These are phyloP conservation scores for Ganoderma resinaceum DNA, from an alignment of 1,284 basidiomycete species.

Conservation along the genomic window DNA sequence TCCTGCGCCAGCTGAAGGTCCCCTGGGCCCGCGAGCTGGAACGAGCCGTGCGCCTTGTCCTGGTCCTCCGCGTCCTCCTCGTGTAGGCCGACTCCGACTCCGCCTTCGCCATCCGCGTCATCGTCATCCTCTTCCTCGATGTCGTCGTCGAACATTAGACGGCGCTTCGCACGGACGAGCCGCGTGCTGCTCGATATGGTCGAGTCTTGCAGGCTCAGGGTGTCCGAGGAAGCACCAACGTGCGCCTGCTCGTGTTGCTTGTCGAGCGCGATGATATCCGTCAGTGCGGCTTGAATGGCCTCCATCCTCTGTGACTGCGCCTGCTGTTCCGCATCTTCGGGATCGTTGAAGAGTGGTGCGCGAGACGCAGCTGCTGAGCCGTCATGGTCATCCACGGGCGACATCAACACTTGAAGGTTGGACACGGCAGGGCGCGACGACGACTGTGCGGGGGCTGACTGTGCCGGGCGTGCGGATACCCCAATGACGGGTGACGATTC, in stretches of 20 bases:
- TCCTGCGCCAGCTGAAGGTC: conserved; percentile 87
- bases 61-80: conserved; percentile 51
- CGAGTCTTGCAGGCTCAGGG: conserved; percentile 26
- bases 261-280: conserved; percentile 91
- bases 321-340: conserved; percentile 63
- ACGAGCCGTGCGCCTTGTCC: conserved; percentile 54
- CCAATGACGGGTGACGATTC: conserved; percentile 47
- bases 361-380: conserved; percentile 55
- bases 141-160: conserved; percentile 41
- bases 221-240: conserved; percentile 27
- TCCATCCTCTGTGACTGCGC: conserved; percentile 77
- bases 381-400: conserved; percentile 56
- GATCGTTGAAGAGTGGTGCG: conserved; percentile 82
- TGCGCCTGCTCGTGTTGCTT: conserved; percentile 44
- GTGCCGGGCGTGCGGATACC: conserved; percentile 42
- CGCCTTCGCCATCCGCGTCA: conserved; percentile 48
- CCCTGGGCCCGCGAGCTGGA: conserved; percentile 82
- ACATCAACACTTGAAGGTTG: conserved; percentile 80
- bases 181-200: conserved; percentile 14
- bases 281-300: conserved; percentile 92
- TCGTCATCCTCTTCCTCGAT: conserved; percentile 50
- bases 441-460: conserved; percentile 12
- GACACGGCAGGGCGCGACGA: conserved; percentile 50
- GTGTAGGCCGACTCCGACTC: neutral
- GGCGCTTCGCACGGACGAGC: conserved; percentile 25